phyloP scores from a whole-genome alignment of 768 basidiomycete species.

The Tephrocybe sp. region DNA sequence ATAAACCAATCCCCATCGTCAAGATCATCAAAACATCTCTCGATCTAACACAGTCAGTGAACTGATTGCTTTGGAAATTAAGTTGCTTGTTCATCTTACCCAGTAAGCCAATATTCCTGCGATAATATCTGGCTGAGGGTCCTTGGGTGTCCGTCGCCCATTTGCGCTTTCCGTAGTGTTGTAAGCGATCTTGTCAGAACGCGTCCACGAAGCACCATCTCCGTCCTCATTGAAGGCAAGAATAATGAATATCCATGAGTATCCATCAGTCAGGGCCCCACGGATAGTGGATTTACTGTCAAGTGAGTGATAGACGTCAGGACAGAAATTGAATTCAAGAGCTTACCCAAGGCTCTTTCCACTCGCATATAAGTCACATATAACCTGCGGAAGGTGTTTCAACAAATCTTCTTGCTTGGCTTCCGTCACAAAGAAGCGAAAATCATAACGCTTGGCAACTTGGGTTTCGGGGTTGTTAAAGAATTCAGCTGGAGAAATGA shows the following conservation, averaged over 20 bases:
- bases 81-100: conserved; percentile 2
- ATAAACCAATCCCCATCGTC: too few relatives aligned
- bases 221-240: conserved; percentile 15
- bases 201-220: conserved; percentile 14
- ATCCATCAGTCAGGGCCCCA: conserved; percentile 14
- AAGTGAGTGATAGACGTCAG: conserved; percentile 1
- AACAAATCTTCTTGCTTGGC: conserved; percentile 10
- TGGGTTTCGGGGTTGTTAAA: too few relatives aligned
- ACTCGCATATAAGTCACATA: too few relatives aligned
- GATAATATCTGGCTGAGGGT: conserved; percentile 10
- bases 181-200: conserved; percentile 8
- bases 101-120: conserved; percentile 16
- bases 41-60: too few relatives aligned
- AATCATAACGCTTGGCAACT: too few relatives aligned
- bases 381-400: conserved; percentile 15
- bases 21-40: too few relatives aligned
- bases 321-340: background rate
- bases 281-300: conserved; percentile 15
- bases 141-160: background rate
- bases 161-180: background rate
- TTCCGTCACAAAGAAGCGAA: conserved; percentile 16
- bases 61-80: too few relatives aligned
- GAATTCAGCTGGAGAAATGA: too few relatives aligned
- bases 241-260: conserved; percentile 21
- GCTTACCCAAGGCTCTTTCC: conserved; percentile 16